phyloP scores from a whole-genome alignment of 306 rosid species.

The Quercus wislizeni region DNA sequence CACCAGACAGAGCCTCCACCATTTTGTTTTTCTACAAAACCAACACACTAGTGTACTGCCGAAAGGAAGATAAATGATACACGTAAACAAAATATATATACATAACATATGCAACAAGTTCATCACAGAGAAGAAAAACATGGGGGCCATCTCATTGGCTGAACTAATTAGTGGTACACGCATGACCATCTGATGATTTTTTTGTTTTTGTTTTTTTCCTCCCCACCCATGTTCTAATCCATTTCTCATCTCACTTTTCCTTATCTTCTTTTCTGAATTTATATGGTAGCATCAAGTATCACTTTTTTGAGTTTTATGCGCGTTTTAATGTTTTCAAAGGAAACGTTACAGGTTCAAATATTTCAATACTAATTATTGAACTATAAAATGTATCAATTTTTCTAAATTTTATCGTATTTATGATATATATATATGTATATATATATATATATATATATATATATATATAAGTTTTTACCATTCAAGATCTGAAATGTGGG shows the following conservation, averaged over 20 bases:
- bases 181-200: conserved; percentile 25
- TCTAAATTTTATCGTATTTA: too few species aligned
- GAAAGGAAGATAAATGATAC: background rate
- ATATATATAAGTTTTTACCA: too few species aligned
- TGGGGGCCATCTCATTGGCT: conserved; percentile 30
- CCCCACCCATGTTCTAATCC: conserved; percentile 23
- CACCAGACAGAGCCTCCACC: conserved; percentile 19
- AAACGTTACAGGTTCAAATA: too few species aligned
- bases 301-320: background rate
- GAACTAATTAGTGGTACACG: conserved; percentile 41
- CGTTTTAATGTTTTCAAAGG: too few species aligned
- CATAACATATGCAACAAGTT: conserved; percentile 11
- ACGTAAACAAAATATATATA: background rate
- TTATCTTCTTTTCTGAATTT: conserved; percentile 19
- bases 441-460: too few species aligned
- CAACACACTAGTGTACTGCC: background rate
- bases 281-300: conserved; percentile 13
- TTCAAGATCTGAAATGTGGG: too few species aligned
- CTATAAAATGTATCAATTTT: too few species aligned
- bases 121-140: conserved; percentile 12
- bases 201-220: conserved; percentile 20
- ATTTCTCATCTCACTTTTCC: conserved; percentile 15
- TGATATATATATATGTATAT: too few species aligned
- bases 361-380: too few species aligned
- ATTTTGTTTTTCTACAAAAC: background rate